phyloP scores from a whole-genome alignment of 768 basidiomycete species.

The Suillus fuscotomentosus region DNA sequence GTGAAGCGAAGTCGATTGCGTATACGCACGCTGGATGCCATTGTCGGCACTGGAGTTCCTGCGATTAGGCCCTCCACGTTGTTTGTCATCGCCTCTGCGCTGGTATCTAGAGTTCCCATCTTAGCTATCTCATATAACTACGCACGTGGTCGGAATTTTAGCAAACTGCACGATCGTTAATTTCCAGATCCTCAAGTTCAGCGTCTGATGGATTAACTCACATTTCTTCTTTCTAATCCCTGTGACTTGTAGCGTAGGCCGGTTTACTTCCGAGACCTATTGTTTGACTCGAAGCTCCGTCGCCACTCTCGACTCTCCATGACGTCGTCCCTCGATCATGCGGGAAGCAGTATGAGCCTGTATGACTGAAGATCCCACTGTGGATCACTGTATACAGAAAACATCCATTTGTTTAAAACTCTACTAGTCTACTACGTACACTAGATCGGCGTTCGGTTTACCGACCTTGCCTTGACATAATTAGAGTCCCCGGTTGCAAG shows the following conservation, averaged over 20 bases:
- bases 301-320: neutral
- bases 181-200: neutral
- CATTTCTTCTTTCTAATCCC: neutral
- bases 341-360: neutral
- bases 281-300: neutral
- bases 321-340: neutral
- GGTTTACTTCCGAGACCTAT: neutral
- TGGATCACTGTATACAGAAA: neutral
- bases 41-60: neutral
- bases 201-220: neutral
- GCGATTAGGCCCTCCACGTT: neutral
- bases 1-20: constrained; percentile 12
- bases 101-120: neutral
- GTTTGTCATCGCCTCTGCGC: neutral
- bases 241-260: neutral
- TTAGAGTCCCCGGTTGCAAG: neutral
- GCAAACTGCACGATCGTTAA: neutral
- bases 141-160: neutral
- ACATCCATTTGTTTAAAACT: neutral
- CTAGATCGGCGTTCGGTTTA: neutral
- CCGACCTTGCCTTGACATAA: neutral
- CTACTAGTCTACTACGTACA: neutral
- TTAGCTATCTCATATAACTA: neutral
- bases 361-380: neutral
- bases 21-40: neutral